These are phyloP conservation scores for Chenopodium quinoa DNA, from an alignment of 148 eudicot genomes.

Conservation along the genomic window DNA sequence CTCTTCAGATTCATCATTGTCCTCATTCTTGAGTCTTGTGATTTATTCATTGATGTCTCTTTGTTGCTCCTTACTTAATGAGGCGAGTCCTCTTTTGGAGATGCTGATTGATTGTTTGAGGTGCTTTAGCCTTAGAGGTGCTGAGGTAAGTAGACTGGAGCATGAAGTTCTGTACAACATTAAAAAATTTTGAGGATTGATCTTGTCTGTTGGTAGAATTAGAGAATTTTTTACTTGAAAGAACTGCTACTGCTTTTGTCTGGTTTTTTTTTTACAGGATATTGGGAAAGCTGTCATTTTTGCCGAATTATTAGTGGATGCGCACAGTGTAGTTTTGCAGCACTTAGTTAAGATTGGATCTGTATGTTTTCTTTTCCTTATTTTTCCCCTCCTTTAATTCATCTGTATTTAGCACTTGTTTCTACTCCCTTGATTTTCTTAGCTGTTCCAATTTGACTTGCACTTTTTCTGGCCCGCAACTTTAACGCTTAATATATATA, in stretches of 20 bases:
- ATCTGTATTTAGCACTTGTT: background rate
- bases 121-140: constrained; percentile 38
- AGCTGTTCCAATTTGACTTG: too few species aligned
- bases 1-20: constrained; percentile 37
- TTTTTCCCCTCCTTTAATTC: constrained; percentile 1
- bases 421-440: background rate
- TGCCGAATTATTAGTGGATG: constrained; percentile 54
- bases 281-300: constrained; percentile 31
- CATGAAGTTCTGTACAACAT: background rate
- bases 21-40: constrained; percentile 45
- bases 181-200: background rate
- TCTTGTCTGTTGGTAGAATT: background rate
- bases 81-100: constrained; percentile 63
- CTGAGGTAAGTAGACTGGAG: constrained; percentile 53
- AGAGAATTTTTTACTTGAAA: background rate
- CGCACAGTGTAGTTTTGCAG: constrained; percentile 58
- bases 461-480: too few species aligned
- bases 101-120: constrained; percentile 52
- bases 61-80: constrained; percentile 59
- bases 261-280: constrained; percentile 44
- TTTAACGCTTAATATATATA: too few species aligned
- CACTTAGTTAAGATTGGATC: constrained; percentile 40
- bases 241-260: background rate
- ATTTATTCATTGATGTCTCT: constrained; percentile 60
- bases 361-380: constrained; percentile 42